Evolutionary conservation across 257 asterid species (phyloP).

Genomic region (Verbascum thapsus): DNA sequence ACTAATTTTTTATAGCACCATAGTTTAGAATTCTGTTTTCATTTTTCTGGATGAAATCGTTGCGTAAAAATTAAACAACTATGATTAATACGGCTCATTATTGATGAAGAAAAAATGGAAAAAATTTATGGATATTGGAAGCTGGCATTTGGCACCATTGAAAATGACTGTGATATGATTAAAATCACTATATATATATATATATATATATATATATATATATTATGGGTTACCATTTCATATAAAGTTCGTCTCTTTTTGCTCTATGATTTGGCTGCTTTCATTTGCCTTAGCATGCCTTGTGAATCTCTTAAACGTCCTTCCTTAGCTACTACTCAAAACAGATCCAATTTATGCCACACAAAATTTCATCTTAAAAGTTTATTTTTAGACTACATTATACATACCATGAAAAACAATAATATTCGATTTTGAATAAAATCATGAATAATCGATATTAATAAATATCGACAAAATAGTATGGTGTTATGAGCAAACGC

Average conservation of each 20-base stretch:
- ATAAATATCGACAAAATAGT: constrained; percentile 4
- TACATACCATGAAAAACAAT: neutral
- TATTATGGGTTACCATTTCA: constrained; percentile 24
- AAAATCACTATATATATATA: neutral
- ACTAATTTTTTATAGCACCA: no score
- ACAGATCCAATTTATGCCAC: no score
- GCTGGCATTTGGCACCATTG: constrained; percentile 36
- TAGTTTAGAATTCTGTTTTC: no score
- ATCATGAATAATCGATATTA: constrained; percentile 2
- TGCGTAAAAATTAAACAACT: no score
- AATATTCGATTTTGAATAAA: neutral
- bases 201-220: no score
- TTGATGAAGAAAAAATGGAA: neutral
- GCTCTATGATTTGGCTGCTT: constrained; percentile 36
- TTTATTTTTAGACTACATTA: no score
- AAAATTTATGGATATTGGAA: constrained; percentile 21
- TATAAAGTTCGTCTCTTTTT: constrained; percentile 31
- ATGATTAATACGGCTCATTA: neutral
- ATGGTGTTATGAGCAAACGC: constrained; percentile 21
- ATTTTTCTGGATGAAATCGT: no score
- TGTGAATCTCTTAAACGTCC: constrained; percentile 30
- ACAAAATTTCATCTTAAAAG: no score
- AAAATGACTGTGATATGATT: constrained; percentile 31
- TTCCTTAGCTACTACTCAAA: constrained; percentile 42
- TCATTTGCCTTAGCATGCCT: constrained; percentile 38